Conservation (phyloP, 1,284 basidiomycete genomes). For the Ceratobasidium sp. region DNA sequence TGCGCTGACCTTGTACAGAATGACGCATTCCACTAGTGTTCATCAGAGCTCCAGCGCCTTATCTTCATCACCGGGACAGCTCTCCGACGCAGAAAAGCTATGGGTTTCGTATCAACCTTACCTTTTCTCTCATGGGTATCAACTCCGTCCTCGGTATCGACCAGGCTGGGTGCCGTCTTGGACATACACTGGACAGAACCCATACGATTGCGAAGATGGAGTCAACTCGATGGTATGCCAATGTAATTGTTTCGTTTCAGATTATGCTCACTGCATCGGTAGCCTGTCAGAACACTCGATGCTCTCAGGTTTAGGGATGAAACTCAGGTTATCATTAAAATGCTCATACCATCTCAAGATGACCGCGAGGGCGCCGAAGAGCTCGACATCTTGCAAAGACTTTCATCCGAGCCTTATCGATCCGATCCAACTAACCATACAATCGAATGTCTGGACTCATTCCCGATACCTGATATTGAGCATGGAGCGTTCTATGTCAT, state of each 20-base stretch:
- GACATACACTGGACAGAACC: constrained; percentile 36
- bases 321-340: constrained; percentile 17
- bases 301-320: neutral
- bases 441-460: constrained; percentile 2
- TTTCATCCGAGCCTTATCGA: neutral
- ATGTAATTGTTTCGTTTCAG: too few species aligned
- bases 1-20: neutral
- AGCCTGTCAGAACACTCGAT: constrained; percentile 4
- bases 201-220: constrained; percentile 41
- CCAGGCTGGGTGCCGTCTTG: constrained; percentile 45
- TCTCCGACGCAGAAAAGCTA: neutral
- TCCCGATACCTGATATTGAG: constrained; percentile 3
- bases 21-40: neutral
- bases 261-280: neutral
- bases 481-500: constrained; percentile 10
- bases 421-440: constrained; percentile 1
- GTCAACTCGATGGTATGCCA: constrained; percentile 36
- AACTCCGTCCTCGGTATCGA: constrained; percentile 43
- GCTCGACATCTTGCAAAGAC: constrained; percentile 12
- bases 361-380: constrained; percentile 8
- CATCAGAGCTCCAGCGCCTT: neutral
- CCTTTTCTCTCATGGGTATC: constrained; percentile 41
- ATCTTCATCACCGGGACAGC: neutral
- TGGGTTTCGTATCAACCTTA: constrained; percentile 2
- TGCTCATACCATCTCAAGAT: neutral